Evolutionary conservation across 495 filamentous ascomycete genomes (phyloP), one percentile per base, ranked within the genome.

Genomic region (Aspergillus bridgeri): DNA sequence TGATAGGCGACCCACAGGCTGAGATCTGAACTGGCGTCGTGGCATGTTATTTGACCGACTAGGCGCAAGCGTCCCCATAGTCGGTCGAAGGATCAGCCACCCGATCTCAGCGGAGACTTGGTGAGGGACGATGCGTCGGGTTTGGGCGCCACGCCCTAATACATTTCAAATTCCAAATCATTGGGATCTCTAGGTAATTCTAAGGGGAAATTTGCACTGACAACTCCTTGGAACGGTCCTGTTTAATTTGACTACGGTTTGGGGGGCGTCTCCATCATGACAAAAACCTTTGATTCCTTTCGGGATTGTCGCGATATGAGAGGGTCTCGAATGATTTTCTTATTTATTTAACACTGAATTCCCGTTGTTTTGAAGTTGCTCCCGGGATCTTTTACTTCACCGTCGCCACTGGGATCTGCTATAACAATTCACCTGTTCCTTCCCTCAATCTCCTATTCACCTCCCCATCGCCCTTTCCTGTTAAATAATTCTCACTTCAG

Each of bases 181-280:
- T 52, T 18, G 25, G 29, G 18, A 44, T 43, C 44, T 51, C 43
- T 53, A n/a, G n/a, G n/a, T n/a, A 53, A 60, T 60, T 51, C 25
- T 44, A 50, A n/a, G n/a, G n/a, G 33, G 56, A 63, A 65, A 65
- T 25, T 65, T 62, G 65, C 65, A 63, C 65, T 24, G 27, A 56
- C 33, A n/a, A 49, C 42, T 29, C 53, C 23, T 22, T 45, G 21
- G 33, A 51, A 50, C 17, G n/a, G 18, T 17, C 19, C 45, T 25
- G 20, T 57, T 60, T 43, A 23, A 21, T 47, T 23, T 47, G 27
- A 57, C 53, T 49, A 42, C 20, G 5, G 18, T 33, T 42, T 20
- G 5, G 44, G 24, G n/a, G 51, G 56, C 27, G 58, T 48, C 53
- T 54, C 53, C 52, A 60, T 54, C 58, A 60, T 60, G 61, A 60